Evolutionary conservation across 768 basidiomycete species (phyloP).

Genomic region (Boletellus emodensis): DNA sequence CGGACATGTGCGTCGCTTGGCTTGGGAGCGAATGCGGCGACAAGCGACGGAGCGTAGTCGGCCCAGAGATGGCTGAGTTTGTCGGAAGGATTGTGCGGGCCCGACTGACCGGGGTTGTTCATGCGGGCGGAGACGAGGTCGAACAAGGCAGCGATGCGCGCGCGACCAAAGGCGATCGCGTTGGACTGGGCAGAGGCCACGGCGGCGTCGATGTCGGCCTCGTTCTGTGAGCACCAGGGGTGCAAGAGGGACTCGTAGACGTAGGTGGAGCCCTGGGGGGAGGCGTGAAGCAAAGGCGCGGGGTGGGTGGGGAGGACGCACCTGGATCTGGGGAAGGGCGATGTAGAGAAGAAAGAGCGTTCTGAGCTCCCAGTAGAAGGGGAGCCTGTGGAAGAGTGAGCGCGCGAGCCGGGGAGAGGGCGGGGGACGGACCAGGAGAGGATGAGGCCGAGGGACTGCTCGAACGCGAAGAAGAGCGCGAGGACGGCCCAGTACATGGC

Average conservation of each 20-base stretch:
- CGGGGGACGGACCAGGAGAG: constrained; percentile 53
- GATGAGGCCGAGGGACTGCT: constrained; percentile 60
- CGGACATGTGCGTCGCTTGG: constrained; percentile 8
- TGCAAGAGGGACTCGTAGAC: constrained; percentile 57
- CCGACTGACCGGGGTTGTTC: constrained; percentile 37
- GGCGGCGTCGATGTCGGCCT: constrained; percentile 55
- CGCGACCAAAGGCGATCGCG: constrained; percentile 50
- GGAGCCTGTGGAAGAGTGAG: constrained; percentile 47
- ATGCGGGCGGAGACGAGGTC: constrained; percentile 42
- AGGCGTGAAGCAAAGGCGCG: constrained; percentile 5
- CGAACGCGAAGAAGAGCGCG: constrained; percentile 55
- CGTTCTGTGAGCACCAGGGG: constrained; percentile 58
- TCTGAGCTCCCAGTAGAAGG: constrained; percentile 73
- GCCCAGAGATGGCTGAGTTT: constrained; percentile 38
- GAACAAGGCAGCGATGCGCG: constrained; percentile 46
- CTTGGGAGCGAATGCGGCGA: constrained; percentile 29
- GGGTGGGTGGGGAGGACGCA: constrained; percentile 22
- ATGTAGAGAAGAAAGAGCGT: constrained; percentile 66
- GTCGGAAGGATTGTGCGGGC: constrained; percentile 14
- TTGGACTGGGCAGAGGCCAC: constrained; percentile 54
- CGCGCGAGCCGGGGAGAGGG: neutral
- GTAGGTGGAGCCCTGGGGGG: constrained; percentile 60
- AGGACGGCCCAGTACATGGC: constrained; percentile 63
- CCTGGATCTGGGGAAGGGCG: constrained; percentile 67
- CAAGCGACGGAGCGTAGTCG: constrained; percentile 38